Base-by-base conservation (phyloP, 352 stramenopile genomes). In the Pythium myriotylum region DNA sequence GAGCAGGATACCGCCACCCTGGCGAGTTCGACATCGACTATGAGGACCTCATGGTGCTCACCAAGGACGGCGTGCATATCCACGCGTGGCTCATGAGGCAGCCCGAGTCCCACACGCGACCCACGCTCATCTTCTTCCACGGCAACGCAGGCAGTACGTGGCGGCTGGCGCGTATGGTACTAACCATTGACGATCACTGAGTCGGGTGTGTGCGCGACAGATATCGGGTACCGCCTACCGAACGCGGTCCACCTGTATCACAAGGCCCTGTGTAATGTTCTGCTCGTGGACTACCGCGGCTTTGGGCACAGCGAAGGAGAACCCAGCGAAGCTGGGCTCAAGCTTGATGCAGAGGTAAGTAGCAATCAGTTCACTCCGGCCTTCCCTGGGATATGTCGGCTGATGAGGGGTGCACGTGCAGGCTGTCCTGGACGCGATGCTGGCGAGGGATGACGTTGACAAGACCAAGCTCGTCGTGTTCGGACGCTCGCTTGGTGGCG, bases 101-200 rank as follows among this genome's bases (percentile, higher is more conserved):
- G 45, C 77, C 74, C 3, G 62, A 86, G n/a, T 67, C 75, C 53
- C 56, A 48, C 8, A 58, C 9, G 13, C 60, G 79, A 1, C 86
- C 91, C 26, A 98, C 95, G 10, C 73, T 98, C 50, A 81, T 98
- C 29, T 98, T 98, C 56, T 98, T 98, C 71, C 95, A 98, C 48
- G 95, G 92, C 61, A 98, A 98, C 68, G 93, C 95, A 19, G 92
- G 92, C 70, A 94, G 86, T 95, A 66, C 57, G 75, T 76, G n/a
- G 27, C 17, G 9, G 33, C 33, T 22, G 13, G 45, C 3, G n/a
- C 4, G 22, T 27, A n/a, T 16, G 32, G 22, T 29, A 2, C 4
- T 22, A 49, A 19, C 13, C 22, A 62, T 4, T 20, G 26, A 17
- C 9, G 8, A 14, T 46, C 16, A 49, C 13, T 32, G 24, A 0